phyloP scores from a whole-genome alignment of 2,329 filamentous ascomycete species.

The Waltergamsia citrina region DNA sequence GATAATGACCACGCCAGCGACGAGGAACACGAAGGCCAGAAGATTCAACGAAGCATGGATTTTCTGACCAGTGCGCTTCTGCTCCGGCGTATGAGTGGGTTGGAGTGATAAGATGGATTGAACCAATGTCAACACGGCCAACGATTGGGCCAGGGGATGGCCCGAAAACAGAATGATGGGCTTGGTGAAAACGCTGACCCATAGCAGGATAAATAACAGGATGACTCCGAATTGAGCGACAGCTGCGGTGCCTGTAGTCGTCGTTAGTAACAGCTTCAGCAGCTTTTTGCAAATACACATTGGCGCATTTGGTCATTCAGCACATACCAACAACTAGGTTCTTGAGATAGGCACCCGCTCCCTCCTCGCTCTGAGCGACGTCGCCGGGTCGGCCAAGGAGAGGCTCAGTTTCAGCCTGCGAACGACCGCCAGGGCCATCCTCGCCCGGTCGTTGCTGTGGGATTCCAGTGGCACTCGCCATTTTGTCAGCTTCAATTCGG shows the following conservation, averaged over 20 bases:
- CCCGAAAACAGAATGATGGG: slow-evolving; percentile 73
- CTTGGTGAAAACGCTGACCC: slow-evolving; percentile 65
- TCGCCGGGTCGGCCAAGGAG: slow-evolving; percentile 54
- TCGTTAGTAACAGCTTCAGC: not conserved
- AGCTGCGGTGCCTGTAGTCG: slow-evolving; percentile 71
- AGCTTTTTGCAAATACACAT: too few relatives aligned
- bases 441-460: slow-evolving; percentile 34
- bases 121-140: slow-evolving; percentile 64
- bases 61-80: slow-evolving; percentile 55
- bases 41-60: slow-evolving; percentile 64
- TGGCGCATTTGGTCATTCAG: not conserved
- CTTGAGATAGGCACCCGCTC: slow-evolving; percentile 50
- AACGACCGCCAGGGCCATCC: slow-evolving; percentile 11
- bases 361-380: slow-evolving; percentile 59
- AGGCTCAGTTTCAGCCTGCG: slow-evolving; percentile 28
- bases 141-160: slow-evolving; percentile 64
- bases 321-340: slow-evolving; percentile 68
- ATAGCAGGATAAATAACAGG: slow-evolving; percentile 67
- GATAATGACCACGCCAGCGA: slow-evolving; percentile 60
- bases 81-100: slow-evolving; percentile 66
- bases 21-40: slow-evolving; percentile 50
- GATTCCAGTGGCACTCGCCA: slow-evolving; percentile 62
- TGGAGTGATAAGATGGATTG: slow-evolving; percentile 81
- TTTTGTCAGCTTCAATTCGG: slow-evolving; percentile 21
- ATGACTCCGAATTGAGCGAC: slow-evolving; percentile 71